These are phyloP conservation scores for Suaeda aralocaspica DNA, from an alignment of 148 eudicot species.

Conservation along the genomic window DNA sequence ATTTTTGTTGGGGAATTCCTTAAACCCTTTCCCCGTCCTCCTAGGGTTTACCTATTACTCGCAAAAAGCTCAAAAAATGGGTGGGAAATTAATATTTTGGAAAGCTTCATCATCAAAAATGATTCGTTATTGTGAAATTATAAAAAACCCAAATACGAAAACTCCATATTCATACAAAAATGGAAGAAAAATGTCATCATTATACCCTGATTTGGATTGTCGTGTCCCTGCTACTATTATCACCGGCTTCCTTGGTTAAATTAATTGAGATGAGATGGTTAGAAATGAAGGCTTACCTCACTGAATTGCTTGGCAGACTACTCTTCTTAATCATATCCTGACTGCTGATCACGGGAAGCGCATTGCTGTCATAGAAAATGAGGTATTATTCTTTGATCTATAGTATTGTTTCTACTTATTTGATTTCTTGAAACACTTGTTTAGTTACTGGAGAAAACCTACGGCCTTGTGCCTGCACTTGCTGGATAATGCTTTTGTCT, in stretches of 20 bases:
- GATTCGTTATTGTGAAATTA: background rate
- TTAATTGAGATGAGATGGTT: too few species aligned
- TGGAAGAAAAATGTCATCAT: slow-evolving; percentile 36
- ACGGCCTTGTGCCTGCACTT: too few species aligned
- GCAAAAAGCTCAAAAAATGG: slow-evolving; percentile 11
- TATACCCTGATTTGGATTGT: slow-evolving; percentile 41
- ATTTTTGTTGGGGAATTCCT: background rate
- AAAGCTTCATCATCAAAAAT: slow-evolving; percentile 17
- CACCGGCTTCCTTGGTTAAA: slow-evolving; percentile 96
- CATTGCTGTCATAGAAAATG: slow-evolving; percentile 91
- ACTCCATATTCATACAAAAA: slow-evolving; percentile 20
- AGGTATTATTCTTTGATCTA: too few species aligned
- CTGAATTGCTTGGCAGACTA: slow-evolving; percentile 50
- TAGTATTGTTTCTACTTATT: too few species aligned
- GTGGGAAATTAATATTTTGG: slow-evolving; percentile 25
- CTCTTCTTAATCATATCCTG: slow-evolving; percentile 77
- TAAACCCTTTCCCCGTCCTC: slow-evolving; percentile 10
- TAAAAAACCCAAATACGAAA: slow-evolving; percentile 13
- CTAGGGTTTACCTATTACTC: slow-evolving; percentile 28
- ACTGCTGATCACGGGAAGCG: slow-evolving; percentile 89
- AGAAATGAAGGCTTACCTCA: too few species aligned
- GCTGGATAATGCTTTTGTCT: too few species aligned
- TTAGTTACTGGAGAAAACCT: too few species aligned
- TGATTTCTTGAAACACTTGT: too few species aligned
- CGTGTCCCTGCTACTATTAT: slow-evolving; percentile 87